phyloP scores from a whole-genome alignment of 148 eudicot species.

The Pharnaceum exiguum region DNA sequence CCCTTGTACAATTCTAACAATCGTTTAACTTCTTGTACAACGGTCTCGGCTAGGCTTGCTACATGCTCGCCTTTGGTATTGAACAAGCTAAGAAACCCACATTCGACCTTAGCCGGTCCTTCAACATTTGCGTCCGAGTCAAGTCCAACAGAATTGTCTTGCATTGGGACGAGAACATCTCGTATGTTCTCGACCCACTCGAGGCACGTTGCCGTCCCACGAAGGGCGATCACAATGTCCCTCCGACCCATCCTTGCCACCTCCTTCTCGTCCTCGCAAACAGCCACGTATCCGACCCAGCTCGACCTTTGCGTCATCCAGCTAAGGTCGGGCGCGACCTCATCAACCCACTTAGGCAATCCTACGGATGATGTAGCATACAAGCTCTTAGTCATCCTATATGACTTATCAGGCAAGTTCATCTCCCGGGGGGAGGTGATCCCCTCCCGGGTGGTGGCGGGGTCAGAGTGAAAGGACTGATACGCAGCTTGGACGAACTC shows the following conservation, averaged over 20 bases:
- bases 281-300: slow-evolving; percentile 90
- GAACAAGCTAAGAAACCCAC: slow-evolving; percentile 78
- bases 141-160: slow-evolving; percentile 1
- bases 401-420: slow-evolving; percentile 57
- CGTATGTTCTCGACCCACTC: slow-evolving; percentile 93
- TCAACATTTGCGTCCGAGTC: background rate
- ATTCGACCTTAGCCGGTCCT: slow-evolving; percentile 56
- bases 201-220: slow-evolving; percentile 94
- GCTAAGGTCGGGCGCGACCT: slow-evolving; percentile 91
- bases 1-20: slow-evolving; percentile 51
- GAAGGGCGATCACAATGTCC: slow-evolving; percentile 80
- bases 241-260: slow-evolving; percentile 86
- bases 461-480: slow-evolving; percentile 67
- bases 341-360: slow-evolving; percentile 86
- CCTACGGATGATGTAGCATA: slow-evolving; percentile 89
- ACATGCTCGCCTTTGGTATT: slow-evolving; percentile 46
- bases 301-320: slow-evolving; percentile 98
- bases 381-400: slow-evolving; percentile 62
- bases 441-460: slow-evolving; percentile 51
- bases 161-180: slow-evolving; percentile 49
- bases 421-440: slow-evolving; percentile 37
- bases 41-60: slow-evolving; percentile 56
- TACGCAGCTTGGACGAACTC: slow-evolving; percentile 95
- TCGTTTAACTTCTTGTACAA: slow-evolving; percentile 48
- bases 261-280: slow-evolving; percentile 65